Evolutionary conservation across 31 red algal genomes (phyloP).

Genomic region (Odonthalia washingtoniensis): DNA sequence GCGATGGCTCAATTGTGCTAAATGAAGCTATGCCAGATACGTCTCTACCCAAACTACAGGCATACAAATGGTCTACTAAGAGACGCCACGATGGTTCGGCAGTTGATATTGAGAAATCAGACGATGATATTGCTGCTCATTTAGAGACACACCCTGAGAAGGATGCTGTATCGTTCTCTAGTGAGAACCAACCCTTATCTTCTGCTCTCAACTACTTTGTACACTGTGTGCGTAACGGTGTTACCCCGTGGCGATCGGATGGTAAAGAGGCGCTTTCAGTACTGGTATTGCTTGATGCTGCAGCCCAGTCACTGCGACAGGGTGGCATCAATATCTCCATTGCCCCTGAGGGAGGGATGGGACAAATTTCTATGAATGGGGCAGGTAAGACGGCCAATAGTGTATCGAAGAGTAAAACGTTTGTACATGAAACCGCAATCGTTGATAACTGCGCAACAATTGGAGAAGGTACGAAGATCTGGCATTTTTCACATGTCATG

Average conservation of each 20-base stretch:
- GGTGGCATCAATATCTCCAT: slow-evolving; percentile 24
- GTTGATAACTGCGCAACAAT: slow-evolving; percentile 67
- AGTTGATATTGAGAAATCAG: slow-evolving; percentile 57
- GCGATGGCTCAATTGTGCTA: slow-evolving; percentile 62
- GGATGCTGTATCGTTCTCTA: background rate
- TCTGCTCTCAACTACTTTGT: slow-evolving; percentile 52
- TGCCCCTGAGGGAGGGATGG: background rate
- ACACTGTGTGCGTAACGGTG: slow-evolving; percentile 21
- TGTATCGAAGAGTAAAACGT: too few species aligned
- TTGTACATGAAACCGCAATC: slow-evolving; percentile 70
- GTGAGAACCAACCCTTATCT: slow-evolving; percentile 35
- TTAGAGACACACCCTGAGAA: background rate
- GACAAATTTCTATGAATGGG: background rate
- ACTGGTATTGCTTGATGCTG: slow-evolving; percentile 50
- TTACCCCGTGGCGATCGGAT: slow-evolving; percentile 47
- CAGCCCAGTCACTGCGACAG: slow-evolving; percentile 54
- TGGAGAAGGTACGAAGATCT: slow-evolving; percentile 72
- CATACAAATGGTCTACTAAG: slow-evolving; percentile 60
- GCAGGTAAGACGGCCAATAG: background rate
- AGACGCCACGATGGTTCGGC: slow-evolving; percentile 35
- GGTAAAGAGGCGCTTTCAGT: slow-evolving; percentile 68
- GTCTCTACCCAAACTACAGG: slow-evolving; percentile 26
- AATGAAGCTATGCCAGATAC: slow-evolving; percentile 64
- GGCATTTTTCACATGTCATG: slow-evolving; percentile 86
- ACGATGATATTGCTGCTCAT: slow-evolving; percentile 18